Evolutionary conservation across 805 yeast species (phyloP), one percentile per base, ranked within the genome.

Genomic region (Cyberlindnera japonica): DNA sequence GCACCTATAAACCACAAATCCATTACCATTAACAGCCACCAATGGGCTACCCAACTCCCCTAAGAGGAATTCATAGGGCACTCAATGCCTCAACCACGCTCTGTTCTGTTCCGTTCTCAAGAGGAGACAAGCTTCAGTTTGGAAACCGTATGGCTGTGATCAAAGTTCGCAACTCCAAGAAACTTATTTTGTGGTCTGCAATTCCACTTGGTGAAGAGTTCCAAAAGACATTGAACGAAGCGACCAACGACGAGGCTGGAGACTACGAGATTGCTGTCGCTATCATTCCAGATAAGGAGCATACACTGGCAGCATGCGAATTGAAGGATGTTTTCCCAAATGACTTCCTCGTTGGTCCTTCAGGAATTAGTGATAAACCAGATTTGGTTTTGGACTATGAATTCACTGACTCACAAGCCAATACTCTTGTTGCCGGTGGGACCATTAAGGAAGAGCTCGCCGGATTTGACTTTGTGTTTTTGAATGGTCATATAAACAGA

Each of bases 261-360:
- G 42, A 61, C 11, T 50, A 57, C 22, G 67, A 69, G 21, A 66
- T 79, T 29, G 57, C 71, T 2, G 72, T 77, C 46, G 63, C 79
- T 26, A 67, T 83, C 30, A 67, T 82, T 34, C 87, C 88, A 2
- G 85, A 82, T 52, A 53, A 48, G 23, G 83, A 78, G 47, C 89
- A 82, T 53, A 77, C 83, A 1, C 61, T 81, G 75, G 84, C 82
- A 3, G 75, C 80, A 11, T 53, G 59, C 19, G 70, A 73, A 12
- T 74, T 80, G 61, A 72, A 74, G 53, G 63, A 66, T 15, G 58
- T 61, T 39, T 70, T 63, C 54, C 84, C 86, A 3, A 52, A 64
- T 3, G 58, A 76, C 35, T 70, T 73, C 50, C 57, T 81, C 20
- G 68, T 81, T 44, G 85, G 81, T 6, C 69, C 75, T 61, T 43